Base-by-base conservation (phyloP, 2,329 filamentous ascomycete species). In the Claviceps paspali region DNA sequence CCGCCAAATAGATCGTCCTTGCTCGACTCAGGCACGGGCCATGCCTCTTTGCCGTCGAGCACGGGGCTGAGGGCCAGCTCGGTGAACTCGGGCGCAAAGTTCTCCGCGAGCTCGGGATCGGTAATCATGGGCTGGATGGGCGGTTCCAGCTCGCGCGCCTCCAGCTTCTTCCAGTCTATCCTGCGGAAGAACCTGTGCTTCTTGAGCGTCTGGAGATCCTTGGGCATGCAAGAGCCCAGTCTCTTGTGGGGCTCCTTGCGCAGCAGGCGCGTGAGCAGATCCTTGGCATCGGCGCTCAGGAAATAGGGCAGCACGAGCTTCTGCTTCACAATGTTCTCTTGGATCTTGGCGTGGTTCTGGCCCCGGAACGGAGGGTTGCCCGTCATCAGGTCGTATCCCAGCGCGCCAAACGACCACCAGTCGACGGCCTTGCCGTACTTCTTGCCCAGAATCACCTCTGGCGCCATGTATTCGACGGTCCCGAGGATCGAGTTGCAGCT, bases 391-490 rank as follows among this genome's bases (percentile, higher is more conserved):
- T 98, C 91, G 57, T 79, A 93, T 24, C 84, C 86, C 32, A 98
- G 71, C 3, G 88, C 87, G 26, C 92, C 91, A 33, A 98, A 79
- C 4, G 87, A 94, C 91, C 91, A 98, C 88, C 88, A 98, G 62
- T 98, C 91, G 14, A 95, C 92, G 1, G 86, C 79, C 57, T 87
- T 88, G 52, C 88, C 87, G 56, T 98, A 98, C 46, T 83, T 79
- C 46, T 82, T 78, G 43, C 86, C 87, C 43, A 79, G 73, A 42
- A 98, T 76, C 36, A 98, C 82, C 61, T 98, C 91, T 1, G 91
- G 91, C 0, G 91, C 92, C 91, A 98, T 98, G 69, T 98, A 98
- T 56, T 96, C 91, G 41, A 95, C 80, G 0, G 91, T 98, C 35
- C 91, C 91, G 8, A 95, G 75, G 46, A 95, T 81, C 29, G 85